Evolutionary conservation across 768 basidiomycete species (phyloP), one percentile per base, ranked within the genome.

Genomic region (Suillus tomentosus): DNA sequence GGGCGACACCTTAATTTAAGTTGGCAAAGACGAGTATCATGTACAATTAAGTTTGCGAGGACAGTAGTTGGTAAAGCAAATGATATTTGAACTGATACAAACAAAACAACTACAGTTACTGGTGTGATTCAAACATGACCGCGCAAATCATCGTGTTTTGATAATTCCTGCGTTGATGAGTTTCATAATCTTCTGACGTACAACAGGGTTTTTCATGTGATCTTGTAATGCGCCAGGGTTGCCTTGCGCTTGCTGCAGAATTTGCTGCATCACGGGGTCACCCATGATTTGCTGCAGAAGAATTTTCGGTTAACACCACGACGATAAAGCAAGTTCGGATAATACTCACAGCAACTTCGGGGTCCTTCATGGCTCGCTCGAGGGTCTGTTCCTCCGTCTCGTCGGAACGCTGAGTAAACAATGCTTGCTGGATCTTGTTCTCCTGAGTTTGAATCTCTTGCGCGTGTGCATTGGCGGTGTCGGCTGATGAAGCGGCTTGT

Each of bases 361-460:
- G 97, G 81, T 99, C 97, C 61, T 94, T 85, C 96, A 98, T 97
- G 9, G 96, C 97, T 59, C 96, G 85, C 70, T 91, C 85, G 67
- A 97, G 80, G 22, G 95, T 94, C 81, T 99, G 86, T 74, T 99
- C 95, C 73, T 98, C 95, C 9, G 87, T 87, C 79, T 99, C 96
- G 50, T 82, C 87, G 22, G 88, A 84, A 17, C 95, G 87, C 74
- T 97, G 88, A 57, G 81, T 81, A 74, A 87, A 90, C 62, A 95
- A 74, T 31, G 93, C 94, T 76, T 86, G 84, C 69, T 94, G 87
- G 68, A 87, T 82, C 81, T 97, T 99, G 65, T 84, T 72, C 75
- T 94, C 87, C 73, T 90, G 89, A 56, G 86, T 84, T 64, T 87
- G 81, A 66, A 99, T 95, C 79, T 99, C 97, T 24, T 84, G 77